Percentiles rank a stretch among this genome's conserved stretches.
These are phyloP conservation scores for Filosporella fistucella DNA, from an alignment of 495 filamentous ascomycete genomes.

Conservation along the genomic window DNA sequence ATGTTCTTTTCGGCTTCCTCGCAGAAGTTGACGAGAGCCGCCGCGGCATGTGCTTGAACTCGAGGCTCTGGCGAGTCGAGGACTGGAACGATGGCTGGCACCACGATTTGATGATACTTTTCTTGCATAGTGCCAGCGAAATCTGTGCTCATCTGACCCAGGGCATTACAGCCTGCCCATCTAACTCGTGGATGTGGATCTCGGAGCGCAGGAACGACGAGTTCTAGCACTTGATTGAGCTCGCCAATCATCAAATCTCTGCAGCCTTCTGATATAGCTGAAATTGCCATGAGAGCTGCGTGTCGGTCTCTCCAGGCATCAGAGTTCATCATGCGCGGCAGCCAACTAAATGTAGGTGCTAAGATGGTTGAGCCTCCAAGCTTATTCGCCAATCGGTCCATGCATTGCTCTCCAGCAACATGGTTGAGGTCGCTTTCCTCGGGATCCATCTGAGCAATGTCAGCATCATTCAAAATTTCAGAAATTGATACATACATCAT, in stretches of 20 bases:
- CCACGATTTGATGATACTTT: slow-evolving; percentile 80
- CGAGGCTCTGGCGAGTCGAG: slow-evolving; percentile 85
- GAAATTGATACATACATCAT: slow-evolving; percentile 79
- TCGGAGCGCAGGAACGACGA: slow-evolving; percentile 88
- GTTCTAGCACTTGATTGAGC: slow-evolving; percentile 84
- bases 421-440: slow-evolving; percentile 98
- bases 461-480: not conserved
- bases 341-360: slow-evolving; percentile 92
- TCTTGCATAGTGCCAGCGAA: slow-evolving; percentile 99
- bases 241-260: slow-evolving; percentile 94
- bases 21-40: slow-evolving; percentile 97
- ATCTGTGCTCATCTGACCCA: slow-evolving; percentile 99
- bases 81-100: slow-evolving; percentile 89
- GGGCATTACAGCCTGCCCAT: slow-evolving; percentile 97
- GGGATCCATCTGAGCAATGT: slow-evolving; percentile 65
- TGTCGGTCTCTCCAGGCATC: slow-evolving; percentile 93
- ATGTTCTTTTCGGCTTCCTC: slow-evolving; percentile 94
- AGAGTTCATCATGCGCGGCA: slow-evolving; percentile 96
- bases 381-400: slow-evolving; percentile 97
- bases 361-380: slow-evolving; percentile 84
- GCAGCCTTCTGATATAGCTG: slow-evolving; percentile 97
- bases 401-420: slow-evolving; percentile 96
- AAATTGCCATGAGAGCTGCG: slow-evolving; percentile 98
- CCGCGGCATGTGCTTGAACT: slow-evolving; percentile 95
- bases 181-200: slow-evolving; percentile 92